Evolutionary conservation across 106 monocot species (phyloP).

Genomic region (Allium fistulosum): DNA sequence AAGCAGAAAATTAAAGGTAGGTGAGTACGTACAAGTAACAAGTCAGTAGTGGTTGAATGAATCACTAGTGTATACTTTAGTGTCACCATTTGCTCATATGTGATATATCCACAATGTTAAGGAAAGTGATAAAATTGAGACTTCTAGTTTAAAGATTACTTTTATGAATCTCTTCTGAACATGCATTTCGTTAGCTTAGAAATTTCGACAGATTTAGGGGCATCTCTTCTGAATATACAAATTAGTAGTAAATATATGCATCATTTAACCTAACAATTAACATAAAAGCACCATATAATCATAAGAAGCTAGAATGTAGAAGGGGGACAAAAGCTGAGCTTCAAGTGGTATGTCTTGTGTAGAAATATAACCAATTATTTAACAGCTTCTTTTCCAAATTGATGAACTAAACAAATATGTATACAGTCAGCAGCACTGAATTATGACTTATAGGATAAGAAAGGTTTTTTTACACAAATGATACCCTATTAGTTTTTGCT

Average conservation of each 20-base stretch:
- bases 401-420: neutral
- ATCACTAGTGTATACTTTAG: neutral
- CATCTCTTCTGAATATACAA: too few species aligned
- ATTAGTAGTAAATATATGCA: neutral
- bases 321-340: neutral
- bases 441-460: neutral
- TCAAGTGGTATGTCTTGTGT: neutral
- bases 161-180: too few species aligned
- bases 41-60: neutral
- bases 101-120: constrained; percentile 5
- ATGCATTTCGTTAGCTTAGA: neutral
- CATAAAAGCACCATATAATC: neutral
- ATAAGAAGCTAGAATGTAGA: neutral
- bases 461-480: neutral
- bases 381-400: neutral
- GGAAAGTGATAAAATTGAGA: neutral
- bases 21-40: neutral
- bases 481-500: neutral
- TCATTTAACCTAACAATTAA: neutral
- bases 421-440: neutral
- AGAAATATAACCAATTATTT: neutral
- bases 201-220: too few species aligned
- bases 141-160: neutral
- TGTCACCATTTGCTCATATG: neutral
- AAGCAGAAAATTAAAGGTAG: neutral